Evolutionary conservation across 2,329 filamentous ascomycete genomes (phyloP).

Genomic region (Phialocephala subalpina): DNA sequence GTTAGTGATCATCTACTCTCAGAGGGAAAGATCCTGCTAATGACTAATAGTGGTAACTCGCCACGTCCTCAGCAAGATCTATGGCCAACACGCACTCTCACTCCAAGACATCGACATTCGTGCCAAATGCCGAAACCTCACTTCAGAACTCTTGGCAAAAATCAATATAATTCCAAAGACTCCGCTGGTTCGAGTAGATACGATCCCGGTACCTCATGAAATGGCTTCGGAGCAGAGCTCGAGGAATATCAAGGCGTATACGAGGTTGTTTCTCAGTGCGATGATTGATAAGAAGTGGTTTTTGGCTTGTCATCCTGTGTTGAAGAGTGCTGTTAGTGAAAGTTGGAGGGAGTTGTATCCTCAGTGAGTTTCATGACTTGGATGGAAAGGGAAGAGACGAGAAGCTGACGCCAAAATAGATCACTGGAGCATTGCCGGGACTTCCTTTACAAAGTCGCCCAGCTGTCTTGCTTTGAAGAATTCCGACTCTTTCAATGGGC

Average conservation of each 20-base stretch:
- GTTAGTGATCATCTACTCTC: background rate
- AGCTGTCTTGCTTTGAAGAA: background rate
- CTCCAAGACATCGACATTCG: background rate
- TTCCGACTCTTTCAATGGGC: background rate
- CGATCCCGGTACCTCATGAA: background rate
- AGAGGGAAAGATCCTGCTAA: no score
- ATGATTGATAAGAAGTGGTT: slow-evolving; percentile 1
- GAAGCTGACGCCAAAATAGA: background rate
- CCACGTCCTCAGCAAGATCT: background rate
- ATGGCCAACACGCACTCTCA: background rate
- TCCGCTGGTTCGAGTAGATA: background rate
- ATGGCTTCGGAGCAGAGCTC: background rate
- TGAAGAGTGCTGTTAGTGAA: background rate
- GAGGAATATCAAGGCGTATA: background rate
- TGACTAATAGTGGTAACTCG: background rate
- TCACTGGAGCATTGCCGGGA: background rate
- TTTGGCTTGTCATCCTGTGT: background rate
- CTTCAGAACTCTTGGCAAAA: background rate
- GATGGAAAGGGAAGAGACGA: background rate
- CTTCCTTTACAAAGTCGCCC: background rate
- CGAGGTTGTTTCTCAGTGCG: background rate
- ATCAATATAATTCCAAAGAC: background rate
- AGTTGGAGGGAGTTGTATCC: background rate
- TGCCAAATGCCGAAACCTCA: background rate
- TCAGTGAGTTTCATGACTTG: background rate